Conservation (phyloP, 2,329 filamentous ascomycete species). For the Exophiala aquamarina region DNA sequence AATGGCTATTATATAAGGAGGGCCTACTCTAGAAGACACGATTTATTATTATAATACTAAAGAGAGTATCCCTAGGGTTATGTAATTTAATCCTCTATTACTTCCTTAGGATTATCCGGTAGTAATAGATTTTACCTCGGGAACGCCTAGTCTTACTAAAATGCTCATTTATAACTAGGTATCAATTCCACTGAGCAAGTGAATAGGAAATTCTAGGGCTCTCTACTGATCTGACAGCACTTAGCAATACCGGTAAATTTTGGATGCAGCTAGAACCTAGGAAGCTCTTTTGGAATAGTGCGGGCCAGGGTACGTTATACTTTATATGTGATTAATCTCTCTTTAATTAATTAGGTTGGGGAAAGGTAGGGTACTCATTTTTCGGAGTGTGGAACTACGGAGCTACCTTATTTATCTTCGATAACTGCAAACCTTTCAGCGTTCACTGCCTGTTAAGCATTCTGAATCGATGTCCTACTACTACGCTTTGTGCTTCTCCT, state of each 20-base stretch:
- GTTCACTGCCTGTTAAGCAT: constrained; percentile 31
- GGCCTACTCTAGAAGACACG: no score
- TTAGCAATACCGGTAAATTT: constrained; percentile 37
- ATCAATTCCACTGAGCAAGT: constrained; percentile 37
- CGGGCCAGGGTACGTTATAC: constrained; percentile 42
- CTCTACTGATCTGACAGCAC: constrained; percentile 22
- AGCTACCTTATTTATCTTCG: constrained; percentile 40
- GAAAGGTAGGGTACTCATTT: constrained; percentile 40
- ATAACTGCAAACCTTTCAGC: constrained; percentile 36
- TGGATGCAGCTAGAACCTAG: constrained; percentile 37
- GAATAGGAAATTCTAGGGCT: neutral
- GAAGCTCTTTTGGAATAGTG: constrained; percentile 38
- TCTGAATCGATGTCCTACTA: constrained; percentile 38
- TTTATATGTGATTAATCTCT: no score
- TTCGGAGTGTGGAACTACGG: constrained; percentile 41
- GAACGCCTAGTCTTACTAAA: no score
- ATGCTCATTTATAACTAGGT: constrained; percentile 41
- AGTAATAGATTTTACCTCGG: no score
- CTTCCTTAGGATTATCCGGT: no score
- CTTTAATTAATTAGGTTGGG: no score
- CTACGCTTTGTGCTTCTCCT: constrained; percentile 40
- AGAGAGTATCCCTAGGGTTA: no score
- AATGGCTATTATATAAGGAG: no score
- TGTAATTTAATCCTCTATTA: no score
- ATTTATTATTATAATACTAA: no score